These are phyloP conservation scores for Striga hermonthica DNA, from an alignment of 305 asterid species.

Conservation along the genomic window DNA sequence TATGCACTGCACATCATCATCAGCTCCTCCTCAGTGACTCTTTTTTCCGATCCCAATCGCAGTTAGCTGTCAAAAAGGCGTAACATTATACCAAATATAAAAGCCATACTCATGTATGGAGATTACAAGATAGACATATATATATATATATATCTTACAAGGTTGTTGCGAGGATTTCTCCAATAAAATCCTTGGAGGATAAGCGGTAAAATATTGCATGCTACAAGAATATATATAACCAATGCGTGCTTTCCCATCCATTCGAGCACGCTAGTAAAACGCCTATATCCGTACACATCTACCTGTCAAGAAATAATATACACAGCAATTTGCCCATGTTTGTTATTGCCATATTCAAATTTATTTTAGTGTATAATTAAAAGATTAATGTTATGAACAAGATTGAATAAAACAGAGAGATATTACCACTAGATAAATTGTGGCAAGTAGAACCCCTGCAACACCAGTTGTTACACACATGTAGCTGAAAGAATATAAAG, in stretches of 20 bases:
- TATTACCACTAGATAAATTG: constrained; percentile 50
- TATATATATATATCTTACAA: constrained; percentile 33
- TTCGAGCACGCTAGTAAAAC: constrained; percentile 41
- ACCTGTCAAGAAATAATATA: constrained; percentile 39
- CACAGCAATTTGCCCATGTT: no score
- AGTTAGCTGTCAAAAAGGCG: constrained; percentile 13
- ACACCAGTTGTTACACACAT: constrained; percentile 58
- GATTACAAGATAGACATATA: background rate
- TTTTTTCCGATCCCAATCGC: constrained; percentile 14
- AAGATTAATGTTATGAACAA: no score
- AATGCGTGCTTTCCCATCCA: constrained; percentile 72
- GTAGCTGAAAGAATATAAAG: constrained; percentile 62
- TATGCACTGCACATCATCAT: no score
- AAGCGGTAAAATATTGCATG: constrained; percentile 65
- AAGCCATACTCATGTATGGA: background rate
- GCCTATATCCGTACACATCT: constrained; percentile 51
- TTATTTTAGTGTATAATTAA: no score
- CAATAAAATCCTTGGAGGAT: constrained; percentile 66
- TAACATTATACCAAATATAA: background rate
- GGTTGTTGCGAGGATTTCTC: constrained; percentile 52
- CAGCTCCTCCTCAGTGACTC: constrained; percentile 1
- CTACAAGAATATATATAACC: constrained; percentile 52
- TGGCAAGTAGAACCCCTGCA: constrained; percentile 60
- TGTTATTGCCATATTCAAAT: no score
- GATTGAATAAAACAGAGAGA: background rate